A percentile compares a stretch with the other conserved stretches of the same genome.
Evolutionary conservation across 768 basidiomycete species (phyloP).

Genomic region (Cystofilobasidium bisporidii): DNA sequence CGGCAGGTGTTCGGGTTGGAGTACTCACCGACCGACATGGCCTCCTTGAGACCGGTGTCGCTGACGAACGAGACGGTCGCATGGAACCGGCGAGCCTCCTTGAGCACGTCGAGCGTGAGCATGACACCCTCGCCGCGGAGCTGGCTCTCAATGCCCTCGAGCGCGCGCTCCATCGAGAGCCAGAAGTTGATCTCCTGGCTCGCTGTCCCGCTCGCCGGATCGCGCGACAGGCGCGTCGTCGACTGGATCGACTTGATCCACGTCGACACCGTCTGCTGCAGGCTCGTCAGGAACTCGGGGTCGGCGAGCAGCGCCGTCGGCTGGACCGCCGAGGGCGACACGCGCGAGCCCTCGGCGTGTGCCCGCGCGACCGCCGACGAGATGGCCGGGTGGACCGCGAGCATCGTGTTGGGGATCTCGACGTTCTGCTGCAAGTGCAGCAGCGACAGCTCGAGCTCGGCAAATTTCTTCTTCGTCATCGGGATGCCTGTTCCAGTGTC

Average conservation of each 20-base stretch:
- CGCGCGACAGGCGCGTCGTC: conserved; percentile 88
- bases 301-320: conserved; percentile 69
- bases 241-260: conserved; percentile 99
- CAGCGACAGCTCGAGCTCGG: conserved; percentile 86
- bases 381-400: conserved; percentile 81
- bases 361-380: conserved; percentile 65
- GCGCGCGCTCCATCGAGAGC: conserved; percentile 83
- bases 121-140: conserved; percentile 80
- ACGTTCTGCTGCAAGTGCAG: conserved; percentile 97
- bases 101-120: conserved; percentile 59
- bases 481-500: conserved; percentile 77
- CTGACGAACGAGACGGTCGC: conserved; percentile 97
- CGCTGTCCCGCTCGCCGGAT: conserved; percentile 87
- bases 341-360: conserved; percentile 43
- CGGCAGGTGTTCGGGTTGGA: neutral
- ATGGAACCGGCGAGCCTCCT: conserved; percentile 92
- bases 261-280: conserved; percentile 85
- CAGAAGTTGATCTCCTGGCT: conserved; percentile 99
- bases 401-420: conserved; percentile 93
- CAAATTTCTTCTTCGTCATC: conserved; percentile 98
- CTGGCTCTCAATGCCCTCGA: conserved; percentile 88
- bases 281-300: conserved; percentile 79
- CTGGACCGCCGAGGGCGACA: conserved; percentile 64
- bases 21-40: conserved; percentile 72
- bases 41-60: conserved; percentile 91